A percentile compares a stretch with the other conserved stretches of the same genome.
Evolutionary conservation across 2,329 filamentous ascomycete genomes (phyloP).

Genomic region (Botrytis tulipae): DNA sequence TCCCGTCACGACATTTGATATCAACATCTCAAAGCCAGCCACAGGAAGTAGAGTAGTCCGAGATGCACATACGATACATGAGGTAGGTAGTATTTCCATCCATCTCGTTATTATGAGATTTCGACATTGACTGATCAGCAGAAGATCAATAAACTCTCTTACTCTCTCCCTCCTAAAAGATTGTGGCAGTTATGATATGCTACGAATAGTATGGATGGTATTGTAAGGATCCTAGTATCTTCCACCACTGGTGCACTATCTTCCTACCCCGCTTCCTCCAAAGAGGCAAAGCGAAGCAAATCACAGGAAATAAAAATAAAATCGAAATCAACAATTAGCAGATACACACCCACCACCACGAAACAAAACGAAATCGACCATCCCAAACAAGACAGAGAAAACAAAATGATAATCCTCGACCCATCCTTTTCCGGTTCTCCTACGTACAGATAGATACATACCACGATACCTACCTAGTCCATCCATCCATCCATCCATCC

Average conservation of each 20-base stretch:
- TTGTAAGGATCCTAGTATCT: background rate
- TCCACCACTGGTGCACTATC: too few relatives aligned
- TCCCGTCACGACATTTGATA: background rate
- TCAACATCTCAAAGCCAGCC: background rate
- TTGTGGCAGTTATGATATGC: background rate
- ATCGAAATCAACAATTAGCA: background rate
- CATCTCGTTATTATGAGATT: background rate
- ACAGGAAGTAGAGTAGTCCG: background rate
- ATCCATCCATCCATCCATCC: too few relatives aligned
- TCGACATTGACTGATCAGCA: background rate
- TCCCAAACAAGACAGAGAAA: background rate
- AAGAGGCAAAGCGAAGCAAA: background rate
- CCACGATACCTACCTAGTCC: background rate
- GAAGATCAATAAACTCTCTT: background rate
- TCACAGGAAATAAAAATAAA: too few relatives aligned
- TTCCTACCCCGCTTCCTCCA: constrained; percentile 1
- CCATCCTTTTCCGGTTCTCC: background rate
- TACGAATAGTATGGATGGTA: too few relatives aligned
- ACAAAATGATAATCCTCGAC: background rate
- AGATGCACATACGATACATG: background rate
- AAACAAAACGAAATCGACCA: too few relatives aligned
- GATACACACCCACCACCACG: background rate
- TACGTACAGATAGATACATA: background rate
- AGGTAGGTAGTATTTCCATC: background rate
- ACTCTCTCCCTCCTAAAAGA: too few relatives aligned